Base-by-base conservation (phyloP, 2,329 filamentous ascomycete species). In the Penicillium sp. region DNA sequence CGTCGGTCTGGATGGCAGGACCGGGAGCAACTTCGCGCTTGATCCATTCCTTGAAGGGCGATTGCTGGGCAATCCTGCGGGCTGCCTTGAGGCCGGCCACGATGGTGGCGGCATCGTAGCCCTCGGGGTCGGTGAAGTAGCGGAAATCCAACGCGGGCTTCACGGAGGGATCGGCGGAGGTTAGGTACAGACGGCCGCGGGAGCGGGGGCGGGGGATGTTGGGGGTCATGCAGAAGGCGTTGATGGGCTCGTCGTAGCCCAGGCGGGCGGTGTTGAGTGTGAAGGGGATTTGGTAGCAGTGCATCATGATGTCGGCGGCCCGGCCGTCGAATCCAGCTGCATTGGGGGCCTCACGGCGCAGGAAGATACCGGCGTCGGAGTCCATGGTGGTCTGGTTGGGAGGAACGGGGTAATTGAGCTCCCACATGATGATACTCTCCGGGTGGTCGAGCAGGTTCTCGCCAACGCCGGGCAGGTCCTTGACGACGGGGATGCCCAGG, bases 241-340 rank as follows among this genome's bases (percentile, higher is more conserved):
- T 89, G 60, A 88, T 80, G 50, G 85, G 85, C 41, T 81, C 80
- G 69, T 87, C 85, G 74, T 88, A 96, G 66, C 92, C 92, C 11
- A 96, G 83, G 41, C 90, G 87, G 56, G 84, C 80, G 1, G 92
- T 96, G 83, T 96, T 96, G 67, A 92, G 86, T 62, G 88, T 90
- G 79, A 96, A 96, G 55, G 92, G 92, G 66, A 96, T 96, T 78
- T 96, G 92, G 81, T 96, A 96, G 84, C 92, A 96, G 81, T 96
- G 92, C 89, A 95, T 95, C 92, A 96, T 96, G 70, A 96, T 79
- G 72, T 96, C 92, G 63, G 89, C 90, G 56, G 90, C 88, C 61
- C 89, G 85, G 54, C 89, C 89, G 67, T 96, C 91, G 62, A 79
- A 79, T 57, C 85, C 85, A 3, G 83, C 85, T 2, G 91, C 89